Base-by-base conservation (phyloP, 106 monocot species). In the Alisma plantagoaquatica region DNA sequence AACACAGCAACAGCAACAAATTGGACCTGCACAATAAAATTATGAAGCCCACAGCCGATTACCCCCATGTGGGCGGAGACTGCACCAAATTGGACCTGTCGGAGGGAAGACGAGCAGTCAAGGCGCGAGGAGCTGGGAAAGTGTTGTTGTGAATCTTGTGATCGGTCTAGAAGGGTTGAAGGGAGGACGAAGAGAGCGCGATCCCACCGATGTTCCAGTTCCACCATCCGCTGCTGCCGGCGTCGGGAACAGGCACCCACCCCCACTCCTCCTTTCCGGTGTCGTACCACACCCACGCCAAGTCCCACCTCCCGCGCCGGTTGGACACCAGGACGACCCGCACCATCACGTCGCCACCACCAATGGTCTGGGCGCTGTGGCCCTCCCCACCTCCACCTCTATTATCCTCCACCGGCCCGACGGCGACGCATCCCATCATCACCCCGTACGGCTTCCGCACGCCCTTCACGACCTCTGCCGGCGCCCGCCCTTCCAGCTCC, bases 121-220 rank as follows among this genome's bases (percentile, higher is more conserved):
- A n/a, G n/a, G n/a, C n/a, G n/a, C n/a, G n/a, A n/a, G n/a, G n/a
- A n/a, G n/a, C n/a, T n/a, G n/a, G n/a, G n/a, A n/a, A n/a, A n/a
- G n/a, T n/a, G n/a, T n/a, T n/a, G n/a, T n/a, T n/a, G n/a, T n/a
- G n/a, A n/a, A n/a, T n/a, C n/a, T n/a, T n/a, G n/a, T n/a, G n/a
- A n/a, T n/a, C n/a, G n/a, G n/a, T n/a, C n/a, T n/a, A n/a, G n/a
- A n/a, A n/a, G n/a, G n/a, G n/a, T n/a, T n/a, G n/a, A n/a, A n/a
- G n/a, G n/a, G n/a, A n/a, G n/a, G 67, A 61, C 14, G 84, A 69
- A 12, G 79, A 73, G 19, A 79, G 2, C 17, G 79, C 72, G 33
- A 79, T 66, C 23, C 84, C 84, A 26, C 79, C 84, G 76, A 76
- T 76, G 68, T 79, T 85, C 10, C 75, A 42, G n/a, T n/a, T n/a